A percentile compares a stretch with the other conserved stretches of the same genome.
These are phyloP conservation scores for Marasmius oreades DNA, from an alignment of 1,284 basidiomycete genomes.

Conservation along the genomic window DNA sequence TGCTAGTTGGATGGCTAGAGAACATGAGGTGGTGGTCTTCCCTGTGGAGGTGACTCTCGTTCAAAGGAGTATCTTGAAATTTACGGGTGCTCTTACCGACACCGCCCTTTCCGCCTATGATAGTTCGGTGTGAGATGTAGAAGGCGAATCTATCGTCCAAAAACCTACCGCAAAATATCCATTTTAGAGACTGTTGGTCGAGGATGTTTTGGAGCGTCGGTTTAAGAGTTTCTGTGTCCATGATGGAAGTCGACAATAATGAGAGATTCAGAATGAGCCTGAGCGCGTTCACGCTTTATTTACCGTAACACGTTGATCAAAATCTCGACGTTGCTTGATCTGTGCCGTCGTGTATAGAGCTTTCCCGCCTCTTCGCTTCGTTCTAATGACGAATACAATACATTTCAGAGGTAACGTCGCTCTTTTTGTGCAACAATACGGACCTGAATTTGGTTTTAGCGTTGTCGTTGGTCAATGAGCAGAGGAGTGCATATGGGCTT, in stretches of 20 bases:
- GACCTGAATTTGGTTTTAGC: slow-evolving; percentile 40
- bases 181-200: slow-evolving; percentile 86
- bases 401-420: slow-evolving; percentile 32
- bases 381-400: background rate
- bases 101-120: slow-evolving; percentile 88
- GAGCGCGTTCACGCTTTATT: too few species aligned
- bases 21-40: slow-evolving; percentile 95
- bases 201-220: slow-evolving; percentile 88
- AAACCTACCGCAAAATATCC: slow-evolving; percentile 90
- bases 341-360: background rate
- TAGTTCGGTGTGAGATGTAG: slow-evolving; percentile 14
- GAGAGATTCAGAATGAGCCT: too few species aligned
- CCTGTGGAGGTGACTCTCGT: slow-evolving; percentile 41
- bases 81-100: slow-evolving; percentile 61
- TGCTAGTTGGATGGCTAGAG: slow-evolving; percentile 92
- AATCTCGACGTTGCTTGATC: too few species aligned
- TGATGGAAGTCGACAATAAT: slow-evolving; percentile 12
- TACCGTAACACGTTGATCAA: too few species aligned
- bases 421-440: slow-evolving; percentile 5
- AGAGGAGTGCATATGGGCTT: slow-evolving; percentile 87
- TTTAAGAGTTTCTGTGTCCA: slow-evolving; percentile 53
- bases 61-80: background rate
- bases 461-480: slow-evolving; percentile 82
- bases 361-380: background rate
- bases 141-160: slow-evolving; percentile 9